A percentile compares a stretch with the other conserved stretches of the same genome.
phyloP scores from a whole-genome alignment of 441 rosid genomes.

The Corymbia calophylla region DNA sequence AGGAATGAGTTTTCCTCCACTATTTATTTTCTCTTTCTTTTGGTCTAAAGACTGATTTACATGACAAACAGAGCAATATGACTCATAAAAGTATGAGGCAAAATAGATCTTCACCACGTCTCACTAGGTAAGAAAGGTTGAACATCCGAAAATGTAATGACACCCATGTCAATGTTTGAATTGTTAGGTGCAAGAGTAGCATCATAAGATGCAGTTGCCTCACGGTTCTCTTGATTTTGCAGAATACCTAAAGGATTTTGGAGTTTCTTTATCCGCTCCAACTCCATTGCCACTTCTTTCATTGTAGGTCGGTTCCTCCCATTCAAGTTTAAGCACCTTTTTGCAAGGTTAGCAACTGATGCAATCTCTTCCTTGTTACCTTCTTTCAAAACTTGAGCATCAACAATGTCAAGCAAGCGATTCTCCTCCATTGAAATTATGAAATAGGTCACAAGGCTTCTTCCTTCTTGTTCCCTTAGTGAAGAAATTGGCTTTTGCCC shows the following conservation, averaged over 20 bases:
- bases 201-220: background rate
- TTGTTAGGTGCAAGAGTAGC: background rate
- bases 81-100: background rate
- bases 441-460: rapidly evolving
- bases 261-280: background rate
- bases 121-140: background rate
- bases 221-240: background rate
- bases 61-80: background rate
- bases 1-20: background rate
- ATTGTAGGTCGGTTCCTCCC: background rate
- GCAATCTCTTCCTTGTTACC: background rate
- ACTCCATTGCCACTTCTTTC: background rate
- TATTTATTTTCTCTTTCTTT: background rate
- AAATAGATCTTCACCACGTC: background rate
- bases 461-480: background rate
- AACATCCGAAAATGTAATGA: background rate
- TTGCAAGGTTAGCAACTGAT: background rate
- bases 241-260: background rate
- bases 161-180: background rate
- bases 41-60: background rate
- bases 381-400: background rate
- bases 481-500: background rate
- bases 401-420: background rate
- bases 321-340: background rate
- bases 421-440: rapidly evolving